Base-by-base conservation (phyloP, 352 stramenopile species). In the Thalassiosira oceanica region DNA sequence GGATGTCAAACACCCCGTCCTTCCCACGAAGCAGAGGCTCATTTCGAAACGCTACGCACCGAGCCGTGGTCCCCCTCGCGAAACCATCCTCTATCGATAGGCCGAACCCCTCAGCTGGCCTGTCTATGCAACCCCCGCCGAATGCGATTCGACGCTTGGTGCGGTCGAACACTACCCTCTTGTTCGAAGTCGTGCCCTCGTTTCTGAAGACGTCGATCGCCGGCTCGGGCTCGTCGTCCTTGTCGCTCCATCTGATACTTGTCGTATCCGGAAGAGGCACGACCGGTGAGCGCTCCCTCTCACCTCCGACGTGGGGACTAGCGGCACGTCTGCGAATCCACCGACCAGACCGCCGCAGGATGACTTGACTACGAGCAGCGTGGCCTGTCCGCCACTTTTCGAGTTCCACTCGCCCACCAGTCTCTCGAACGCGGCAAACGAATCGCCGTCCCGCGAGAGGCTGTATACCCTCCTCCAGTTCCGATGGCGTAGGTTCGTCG, bases 381-480 rank as follows among this genome's bases (percentile, higher is more conserved):
- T 71, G 11, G 45, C 64, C 55, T 56, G 45, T 15, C 53, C 33
- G 23, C 42, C 46, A 55, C 24, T 21, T 37, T 54, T 45, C 35
- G 2, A 37, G 26, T 58, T 67, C 66, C 66, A 77, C 24, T 67
- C 61, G 15, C 29, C 45, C 23, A 77, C 29, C 7, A 57, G 26
- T 60, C 54, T 67, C 35, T 61, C 42, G 42, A 77, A 77, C 2
- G 58, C 26, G 4, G 69, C 28, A 29, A 79, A 79, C 8, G 68
- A 79, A 46, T 79, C 68, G 13, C 68, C 68, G 48, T 79, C 68
- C 5, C 68, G 53, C 27, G 61, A 51, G 33, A 79, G 49, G 43
- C 68, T 79, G 35, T 79, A 79, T 13, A 74, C 51, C 24, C 68
- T 26, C 53, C 66, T 74, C 68, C 68, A 79, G 37, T 48, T 61